Evolutionary conservation across 805 yeast species (phyloP), one percentile per base, ranked within the genome.

Genomic region (Yamadazyma ubonensis): DNA sequence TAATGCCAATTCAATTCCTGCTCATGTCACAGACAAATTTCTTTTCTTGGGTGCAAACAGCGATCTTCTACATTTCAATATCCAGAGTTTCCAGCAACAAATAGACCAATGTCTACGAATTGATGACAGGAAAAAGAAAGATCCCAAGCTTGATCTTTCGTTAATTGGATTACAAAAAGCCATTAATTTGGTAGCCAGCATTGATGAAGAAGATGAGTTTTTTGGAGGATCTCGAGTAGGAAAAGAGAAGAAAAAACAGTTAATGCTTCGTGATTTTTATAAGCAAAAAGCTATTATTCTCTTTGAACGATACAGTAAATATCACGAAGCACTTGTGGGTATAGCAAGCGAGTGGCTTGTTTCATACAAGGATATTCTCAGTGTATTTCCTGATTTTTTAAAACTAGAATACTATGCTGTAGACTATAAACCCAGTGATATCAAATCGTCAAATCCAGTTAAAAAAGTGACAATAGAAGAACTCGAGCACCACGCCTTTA

Each of bases 291-390:
- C 65, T 2, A 40, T 48, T 3, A 39, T 63, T 0, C 47, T 61
- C 11, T 70, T 69, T 43, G 66, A 61, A 26, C 44, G 53, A 11
- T 65, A 62, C 42, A 45, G 55, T 3, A 61, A 55, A 39, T 70
- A 55, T 46, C 69, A 63, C 34, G 71, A 67, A 44, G 48, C 73
- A 0, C 49, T 70, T 25, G 69, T 65, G 1, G 70, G 59, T 2
- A 61, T 68, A 12, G 56, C 68, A 9, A 63, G 69, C 3, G 71
- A 67, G 29, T 70, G 75, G 75, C 36, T 68, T 15, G 51, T 68
- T 5, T 54, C 66, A 1, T 61, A 58, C 30, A 45, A 52, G 11
- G 71, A 65, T 38, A 54, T 68, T 1, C 51, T 70, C 11, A 49
- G 50, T 4, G 44, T 68, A 16, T 70, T 66, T 39, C 75, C 75